Evolutionary conservation across 139 green algal species (phyloP).

Genomic region (Picochlorum costavermella): DNA sequence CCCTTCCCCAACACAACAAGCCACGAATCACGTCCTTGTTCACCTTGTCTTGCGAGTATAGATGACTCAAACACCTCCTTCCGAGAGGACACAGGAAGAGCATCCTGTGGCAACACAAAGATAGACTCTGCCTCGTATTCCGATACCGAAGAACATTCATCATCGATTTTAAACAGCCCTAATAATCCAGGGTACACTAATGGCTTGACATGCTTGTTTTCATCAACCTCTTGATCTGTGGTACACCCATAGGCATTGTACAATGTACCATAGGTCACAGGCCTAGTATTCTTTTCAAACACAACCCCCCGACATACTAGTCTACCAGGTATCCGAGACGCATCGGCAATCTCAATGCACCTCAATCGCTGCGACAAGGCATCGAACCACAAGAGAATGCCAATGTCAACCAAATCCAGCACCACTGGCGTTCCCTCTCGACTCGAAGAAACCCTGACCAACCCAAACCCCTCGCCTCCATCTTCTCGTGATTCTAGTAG

Average conservation of each 20-base stretch:
- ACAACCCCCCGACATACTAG: neutral
- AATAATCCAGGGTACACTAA: neutral
- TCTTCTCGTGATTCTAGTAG: too few relatives aligned
- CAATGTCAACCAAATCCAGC: too few relatives aligned
- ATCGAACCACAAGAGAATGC: too few relatives aligned
- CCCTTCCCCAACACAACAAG: slow-evolving; percentile 1
- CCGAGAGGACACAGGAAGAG: neutral
- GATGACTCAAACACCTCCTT: neutral
- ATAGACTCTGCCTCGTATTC: neutral
- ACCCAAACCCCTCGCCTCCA: too few relatives aligned
- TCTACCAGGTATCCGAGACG: neutral
- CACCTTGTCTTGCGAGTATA: neutral
- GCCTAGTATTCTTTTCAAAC: neutral
- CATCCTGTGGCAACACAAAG: too few relatives aligned
- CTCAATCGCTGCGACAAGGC: too few relatives aligned
- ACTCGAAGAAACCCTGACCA: too few relatives aligned
- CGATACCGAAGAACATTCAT: neutral
- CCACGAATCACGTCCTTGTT: neutral
- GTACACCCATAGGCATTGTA: neutral
- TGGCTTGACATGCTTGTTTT: neutral
- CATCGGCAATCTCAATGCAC: too few relatives aligned
- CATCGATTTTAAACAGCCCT: neutral
- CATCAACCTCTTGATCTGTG: neutral
- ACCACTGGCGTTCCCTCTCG: too few relatives aligned
- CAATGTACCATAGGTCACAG: neutral